phyloP scores from a whole-genome alignment of 2,329 filamentous ascomycete species.

The Metarhizium humberi region DNA sequence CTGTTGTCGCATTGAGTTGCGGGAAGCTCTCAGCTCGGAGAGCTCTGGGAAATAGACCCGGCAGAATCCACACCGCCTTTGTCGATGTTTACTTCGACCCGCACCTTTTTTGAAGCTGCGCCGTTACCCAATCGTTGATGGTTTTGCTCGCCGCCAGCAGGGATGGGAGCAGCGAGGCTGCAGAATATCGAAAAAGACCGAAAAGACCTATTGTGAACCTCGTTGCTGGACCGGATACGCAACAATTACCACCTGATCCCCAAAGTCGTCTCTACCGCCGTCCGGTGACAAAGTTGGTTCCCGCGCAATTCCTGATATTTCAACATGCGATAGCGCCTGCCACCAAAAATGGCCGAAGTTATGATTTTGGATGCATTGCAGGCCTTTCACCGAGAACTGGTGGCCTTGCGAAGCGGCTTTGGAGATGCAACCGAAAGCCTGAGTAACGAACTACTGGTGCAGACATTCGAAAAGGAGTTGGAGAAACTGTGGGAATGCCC shows the following conservation, averaged over 20 bases:
- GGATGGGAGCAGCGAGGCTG: constrained; percentile 20
- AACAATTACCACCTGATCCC: constrained; percentile 2
- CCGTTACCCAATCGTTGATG: constrained; percentile 10
- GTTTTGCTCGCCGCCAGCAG: constrained; percentile 9
- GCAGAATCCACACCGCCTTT: constrained; percentile 27
- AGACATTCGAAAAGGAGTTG: constrained; percentile 62
- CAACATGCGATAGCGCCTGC: constrained; percentile 38
- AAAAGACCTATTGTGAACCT: constrained; percentile 3
- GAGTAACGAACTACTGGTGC: constrained; percentile 59
- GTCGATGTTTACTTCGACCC: constrained; percentile 17
- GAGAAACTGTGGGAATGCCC: constrained; percentile 67
- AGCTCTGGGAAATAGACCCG: constrained; percentile 10
- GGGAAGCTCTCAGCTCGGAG: not conserved
- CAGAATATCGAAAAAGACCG: constrained; percentile 17
- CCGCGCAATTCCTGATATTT: not conserved
- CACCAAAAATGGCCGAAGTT: constrained; percentile 57
- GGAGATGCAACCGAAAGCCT: constrained; percentile 53
- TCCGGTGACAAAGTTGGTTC: not conserved
- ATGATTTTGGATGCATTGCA: constrained; percentile 69
- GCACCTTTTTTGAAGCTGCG: constrained; percentile 11
- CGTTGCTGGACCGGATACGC: constrained; percentile 9
- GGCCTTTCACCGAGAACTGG: constrained; percentile 77
- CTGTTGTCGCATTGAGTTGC: not conserved
- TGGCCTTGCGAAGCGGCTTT: constrained; percentile 63
- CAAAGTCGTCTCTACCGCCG: constrained; percentile 1